Evolutionary conservation across 1,284 basidiomycete genomes (phyloP), one percentile per base, ranked within the genome.

Genomic region (Neotropicomus parvogracilis): DNA sequence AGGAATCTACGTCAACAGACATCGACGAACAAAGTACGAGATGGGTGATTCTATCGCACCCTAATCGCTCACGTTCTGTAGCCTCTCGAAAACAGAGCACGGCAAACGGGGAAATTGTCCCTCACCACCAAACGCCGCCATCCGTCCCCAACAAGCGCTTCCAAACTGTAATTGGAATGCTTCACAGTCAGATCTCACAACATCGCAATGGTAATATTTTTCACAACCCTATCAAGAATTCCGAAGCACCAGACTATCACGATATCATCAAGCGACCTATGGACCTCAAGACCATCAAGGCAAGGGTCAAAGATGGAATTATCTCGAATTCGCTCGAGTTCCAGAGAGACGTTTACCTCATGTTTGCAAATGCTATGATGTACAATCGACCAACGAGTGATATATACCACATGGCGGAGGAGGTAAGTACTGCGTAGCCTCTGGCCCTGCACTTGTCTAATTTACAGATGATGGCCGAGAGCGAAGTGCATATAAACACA

Each of bases 321-420:
- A 90, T 95, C 40, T 72, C 77, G 5, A 91, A 80, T 53, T 88
- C 89, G 3, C 75, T 85, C 33, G 92, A 97, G 65, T 94, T 89
- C 61, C 88, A 93, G 65, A 75, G 91, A 52, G 94, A 97, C 59
- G 81, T 95, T 7, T 87, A 83, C 60, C 73, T 97, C 50, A 92
- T 97, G 85, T 95, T 95, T 67, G 90, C 92, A 29, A 97, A 97
- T 62, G 91, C 94, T 12, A 86, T 94, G 78, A 91, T 97, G 87
- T 97, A 92, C 67, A 97, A 97, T 57, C 76, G 84, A 35, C 86
- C 87, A 2, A 84, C 82, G 5, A 87, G 85, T 19, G 88, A 91
- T 63, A 86, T 95, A 11, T 83, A 86, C 59, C 76, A 77, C 44
- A 91, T 95, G 87, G 88, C 93, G n/a, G 82, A 88, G 63, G 90